Evolutionary conservation across 108 stramenopile species (phyloP).

Genomic region (Cyclotella baltica): DNA sequence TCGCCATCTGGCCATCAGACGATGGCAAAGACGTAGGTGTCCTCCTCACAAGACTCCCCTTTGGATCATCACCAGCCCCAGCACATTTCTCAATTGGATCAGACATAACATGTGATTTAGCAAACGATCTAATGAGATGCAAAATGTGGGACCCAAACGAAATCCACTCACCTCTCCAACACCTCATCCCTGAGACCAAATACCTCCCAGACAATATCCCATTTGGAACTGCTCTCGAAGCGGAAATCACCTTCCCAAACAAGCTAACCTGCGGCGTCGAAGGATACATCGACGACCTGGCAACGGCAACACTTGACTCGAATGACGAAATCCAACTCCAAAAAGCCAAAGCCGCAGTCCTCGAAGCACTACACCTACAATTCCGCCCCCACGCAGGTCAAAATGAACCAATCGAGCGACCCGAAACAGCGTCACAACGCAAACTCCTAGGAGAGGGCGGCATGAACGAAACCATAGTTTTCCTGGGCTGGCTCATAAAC

Average conservation of each 20-base stretch:
- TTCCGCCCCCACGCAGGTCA: slow-evolving; percentile 7
- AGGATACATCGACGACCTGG: slow-evolving; percentile 19
- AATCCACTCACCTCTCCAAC: slow-evolving; percentile 2
- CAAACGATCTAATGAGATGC: slow-evolving; percentile 18
- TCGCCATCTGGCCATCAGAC: slow-evolving; percentile 2
- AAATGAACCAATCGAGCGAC: slow-evolving; percentile 10
- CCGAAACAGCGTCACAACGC: slow-evolving; percentile 13
- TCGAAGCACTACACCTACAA: slow-evolving; percentile 16
- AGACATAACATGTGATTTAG: slow-evolving; percentile 26
- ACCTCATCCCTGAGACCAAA: background rate
- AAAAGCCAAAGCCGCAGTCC: background rate
- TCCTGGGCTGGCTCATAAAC: slow-evolving; percentile 29
- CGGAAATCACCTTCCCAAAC: background rate
- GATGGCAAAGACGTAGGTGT: slow-evolving; percentile 2
- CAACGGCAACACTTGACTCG: background rate
- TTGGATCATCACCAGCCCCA: slow-evolving; percentile 26
- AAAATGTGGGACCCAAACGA: slow-evolving; percentile 2
- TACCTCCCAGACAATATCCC: background rate
- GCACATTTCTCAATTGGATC: slow-evolving; percentile 16
- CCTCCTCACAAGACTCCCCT: slow-evolving; percentile 20
- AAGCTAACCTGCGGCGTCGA: background rate
- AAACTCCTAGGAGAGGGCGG: slow-evolving; percentile 26
- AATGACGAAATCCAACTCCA: background rate
- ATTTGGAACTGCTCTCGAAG: background rate
- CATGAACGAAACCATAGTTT: slow-evolving; percentile 7